These are phyloP conservation scores for Aspergillus bertholletiae DNA, from an alignment of 495 filamentous ascomycete genomes.

Conservation along the genomic window DNA sequence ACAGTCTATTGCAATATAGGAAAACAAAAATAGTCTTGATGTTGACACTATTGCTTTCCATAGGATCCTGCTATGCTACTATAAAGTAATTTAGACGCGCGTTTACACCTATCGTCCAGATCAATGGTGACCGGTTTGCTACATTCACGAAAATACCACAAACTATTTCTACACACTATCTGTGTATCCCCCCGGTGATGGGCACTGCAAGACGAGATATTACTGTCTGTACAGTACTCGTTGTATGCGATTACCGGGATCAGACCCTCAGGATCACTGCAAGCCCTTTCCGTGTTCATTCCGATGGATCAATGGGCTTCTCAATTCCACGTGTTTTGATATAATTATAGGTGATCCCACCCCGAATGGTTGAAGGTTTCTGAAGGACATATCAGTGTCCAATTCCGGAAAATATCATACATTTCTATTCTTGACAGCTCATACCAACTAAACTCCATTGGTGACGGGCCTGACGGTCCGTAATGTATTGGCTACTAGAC, in stretches of 20 bases:
- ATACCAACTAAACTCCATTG: background rate
- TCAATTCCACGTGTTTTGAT: too few species aligned
- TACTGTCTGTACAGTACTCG: background rate
- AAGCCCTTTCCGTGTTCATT: too few species aligned
- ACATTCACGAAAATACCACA: background rate
- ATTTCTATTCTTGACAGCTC: background rate
- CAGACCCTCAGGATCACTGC: background rate
- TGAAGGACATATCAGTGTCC: background rate
- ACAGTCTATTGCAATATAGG: conserved; percentile 9
- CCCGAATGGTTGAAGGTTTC: background rate
- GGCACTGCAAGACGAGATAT: background rate
- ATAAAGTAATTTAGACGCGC: background rate
- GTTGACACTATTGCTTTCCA: conserved; percentile 4
- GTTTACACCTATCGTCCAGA: background rate
- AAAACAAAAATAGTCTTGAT: conserved; percentile 17
- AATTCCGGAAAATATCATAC: background rate
- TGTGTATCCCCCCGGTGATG: background rate
- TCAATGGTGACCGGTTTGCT: background rate
- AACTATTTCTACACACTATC: background rate
- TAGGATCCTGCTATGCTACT: background rate
- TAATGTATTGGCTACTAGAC: too few species aligned
- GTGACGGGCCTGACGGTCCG: background rate
- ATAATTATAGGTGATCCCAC: background rate
- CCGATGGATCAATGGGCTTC: too few species aligned
- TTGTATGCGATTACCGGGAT: background rate